Evolutionary conservation across 176 grass and related monocot genomes (phyloP).

Genomic region (Oryza rufipogon): DNA sequence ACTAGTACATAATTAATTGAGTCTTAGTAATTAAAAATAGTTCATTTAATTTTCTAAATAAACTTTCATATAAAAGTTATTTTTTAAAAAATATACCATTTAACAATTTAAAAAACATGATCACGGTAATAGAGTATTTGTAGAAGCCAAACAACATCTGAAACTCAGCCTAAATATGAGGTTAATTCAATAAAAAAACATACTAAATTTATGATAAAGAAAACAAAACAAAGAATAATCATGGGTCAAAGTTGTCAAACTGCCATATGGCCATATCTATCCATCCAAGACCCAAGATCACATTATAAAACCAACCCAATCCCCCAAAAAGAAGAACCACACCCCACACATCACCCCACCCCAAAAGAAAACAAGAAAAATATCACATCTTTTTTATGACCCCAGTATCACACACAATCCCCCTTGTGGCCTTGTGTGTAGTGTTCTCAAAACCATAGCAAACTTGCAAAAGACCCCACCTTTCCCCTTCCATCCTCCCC

Average conservation of each 20-base stretch:
- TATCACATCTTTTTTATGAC: not conserved
- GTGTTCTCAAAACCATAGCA: slow-evolving; percentile 26
- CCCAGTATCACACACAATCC: not conserved
- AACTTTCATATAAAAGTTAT: no score
- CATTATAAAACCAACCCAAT: slow-evolving; percentile 52
- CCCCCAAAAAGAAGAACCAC: slow-evolving; percentile 36
- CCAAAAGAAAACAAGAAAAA: slow-evolving; percentile 31
- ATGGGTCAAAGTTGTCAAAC: slow-evolving; percentile 11
- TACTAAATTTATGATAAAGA: not conserved
- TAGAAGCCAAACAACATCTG: no score
- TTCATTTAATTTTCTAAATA: no score
- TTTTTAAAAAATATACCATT: no score
- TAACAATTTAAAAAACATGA: no score
- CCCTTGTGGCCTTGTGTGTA: not conserved
- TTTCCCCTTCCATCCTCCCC: not conserved
- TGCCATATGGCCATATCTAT: not conserved
- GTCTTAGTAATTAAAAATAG: no score
- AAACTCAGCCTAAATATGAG: no score
- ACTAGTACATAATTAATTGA: no score
- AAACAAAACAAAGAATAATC: not conserved
- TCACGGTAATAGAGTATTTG: no score
- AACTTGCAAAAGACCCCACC: not conserved
- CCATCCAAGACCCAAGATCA: slow-evolving; percentile 30
- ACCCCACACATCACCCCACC: not conserved
- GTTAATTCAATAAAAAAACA: no score